These are phyloP conservation scores for Nothomitra cinnamomea DNA, from an alignment of 2,329 filamentous ascomycete species.

Conservation along the genomic window DNA sequence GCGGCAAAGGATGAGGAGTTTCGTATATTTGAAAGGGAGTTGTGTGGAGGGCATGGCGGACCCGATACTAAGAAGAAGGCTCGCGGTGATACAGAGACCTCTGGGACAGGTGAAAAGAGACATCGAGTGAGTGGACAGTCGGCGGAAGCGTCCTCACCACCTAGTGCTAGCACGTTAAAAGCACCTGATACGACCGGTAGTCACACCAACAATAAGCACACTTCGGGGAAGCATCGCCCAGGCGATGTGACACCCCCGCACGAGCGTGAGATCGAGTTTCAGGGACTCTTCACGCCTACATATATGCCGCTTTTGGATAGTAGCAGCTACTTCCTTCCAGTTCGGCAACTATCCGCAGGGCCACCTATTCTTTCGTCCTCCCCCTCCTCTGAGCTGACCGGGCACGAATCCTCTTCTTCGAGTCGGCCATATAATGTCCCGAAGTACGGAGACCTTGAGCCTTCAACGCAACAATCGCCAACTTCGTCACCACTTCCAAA, in stretches of 20 bases:
- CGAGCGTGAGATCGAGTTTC: conserved; percentile 41
- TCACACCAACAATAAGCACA: neutral
- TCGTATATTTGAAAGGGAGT: conserved; percentile 2
- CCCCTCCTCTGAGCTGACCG: too few species aligned
- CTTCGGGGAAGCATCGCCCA: neutral
- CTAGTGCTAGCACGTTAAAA: neutral
- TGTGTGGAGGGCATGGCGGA: neutral
- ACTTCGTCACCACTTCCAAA: neutral
- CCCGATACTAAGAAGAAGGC: neutral
- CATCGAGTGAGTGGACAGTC: neutral
- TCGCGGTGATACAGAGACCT: neutral
- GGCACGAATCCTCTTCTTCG: neutral
- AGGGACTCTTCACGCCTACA: conserved; percentile 44
- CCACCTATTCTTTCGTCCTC: neutral
- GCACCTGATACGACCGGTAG: neutral
- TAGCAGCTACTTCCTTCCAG: neutral
- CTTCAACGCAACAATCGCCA: neutral
- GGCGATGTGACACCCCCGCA: conserved; percentile 20
- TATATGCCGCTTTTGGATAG: conserved; percentile 43
- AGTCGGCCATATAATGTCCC: neutral
- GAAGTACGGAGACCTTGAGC: neutral
- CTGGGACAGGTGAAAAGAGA: neutral
- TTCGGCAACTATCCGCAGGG: neutral
- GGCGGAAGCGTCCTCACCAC: neutral
- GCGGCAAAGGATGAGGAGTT: conserved; percentile 4